A percentile compares a stretch with the other conserved stretches of the same genome.
phyloP scores from a whole-genome alignment of 495 filamentous ascomycete species.

The Penicillium goetzii region DNA sequence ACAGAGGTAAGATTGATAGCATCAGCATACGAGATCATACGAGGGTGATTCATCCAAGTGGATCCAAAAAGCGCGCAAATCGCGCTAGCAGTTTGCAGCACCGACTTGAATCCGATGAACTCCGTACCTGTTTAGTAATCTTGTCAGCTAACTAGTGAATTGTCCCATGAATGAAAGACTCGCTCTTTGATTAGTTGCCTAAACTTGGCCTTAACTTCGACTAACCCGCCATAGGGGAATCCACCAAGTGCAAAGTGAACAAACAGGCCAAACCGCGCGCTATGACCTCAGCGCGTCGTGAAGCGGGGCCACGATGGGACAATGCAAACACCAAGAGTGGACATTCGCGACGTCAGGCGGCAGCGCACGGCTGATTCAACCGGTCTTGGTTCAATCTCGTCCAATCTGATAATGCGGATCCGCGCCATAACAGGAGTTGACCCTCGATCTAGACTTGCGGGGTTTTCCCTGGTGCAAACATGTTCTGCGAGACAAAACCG shows the following conservation, averaged over 20 bases:
- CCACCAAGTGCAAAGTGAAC: constrained; percentile 11
- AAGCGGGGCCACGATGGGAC: neutral
- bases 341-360: constrained; percentile 26
- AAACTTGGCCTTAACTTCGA: neutral
- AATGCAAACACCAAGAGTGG: constrained; percentile 28
- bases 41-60: constrained; percentile 3
- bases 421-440: constrained; percentile 12
- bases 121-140: neutral
- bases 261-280: constrained; percentile 17
- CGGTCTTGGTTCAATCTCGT: constrained; percentile 7
- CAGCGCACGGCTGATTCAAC: constrained; percentile 19
- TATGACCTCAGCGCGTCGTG: constrained; percentile 24
- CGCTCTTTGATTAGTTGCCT: neutral
- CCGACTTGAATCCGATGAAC: neutral
- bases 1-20: neutral
- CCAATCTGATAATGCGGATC: constrained; percentile 24
- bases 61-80: constrained; percentile 5
- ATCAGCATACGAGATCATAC: neutral
- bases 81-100: neutral
- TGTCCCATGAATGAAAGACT: neutral
- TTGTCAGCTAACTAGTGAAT: neutral
- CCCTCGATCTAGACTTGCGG: constrained; percentile 34
- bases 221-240: no score
- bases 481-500: constrained; percentile 24
- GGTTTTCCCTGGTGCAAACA: constrained; percentile 32